These are phyloP conservation scores for Copromyces sp. DNA, from an alignment of 495 filamentous ascomycete genomes.

Conservation along the genomic window DNA sequence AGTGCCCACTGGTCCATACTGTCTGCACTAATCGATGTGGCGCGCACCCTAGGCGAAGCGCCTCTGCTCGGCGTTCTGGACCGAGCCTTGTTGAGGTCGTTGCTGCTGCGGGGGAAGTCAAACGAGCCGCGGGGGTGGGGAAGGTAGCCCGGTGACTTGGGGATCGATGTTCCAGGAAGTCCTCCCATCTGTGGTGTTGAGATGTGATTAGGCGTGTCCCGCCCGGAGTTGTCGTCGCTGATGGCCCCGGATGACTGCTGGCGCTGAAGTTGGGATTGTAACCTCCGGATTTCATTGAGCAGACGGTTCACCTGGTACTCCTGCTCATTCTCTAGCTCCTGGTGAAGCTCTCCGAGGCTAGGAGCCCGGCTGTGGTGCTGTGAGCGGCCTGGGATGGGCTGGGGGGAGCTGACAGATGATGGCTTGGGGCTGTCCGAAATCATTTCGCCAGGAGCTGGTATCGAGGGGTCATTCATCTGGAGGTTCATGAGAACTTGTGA, in stretches of 20 bases:
- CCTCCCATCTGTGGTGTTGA: slow-evolving; percentile 20
- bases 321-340: slow-evolving; percentile 90
- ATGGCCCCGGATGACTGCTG: slow-evolving; percentile 39
- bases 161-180: slow-evolving; percentile 13
- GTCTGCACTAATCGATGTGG: slow-evolving; percentile 45
- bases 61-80: slow-evolving; percentile 48
- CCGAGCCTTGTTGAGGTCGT: slow-evolving; percentile 35
- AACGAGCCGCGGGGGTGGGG: slow-evolving; percentile 46
- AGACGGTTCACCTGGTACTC: slow-evolving; percentile 94
- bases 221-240: slow-evolving; percentile 58
- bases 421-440: slow-evolving; percentile 29
- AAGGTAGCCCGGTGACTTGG: slow-evolving; percentile 44
- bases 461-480: slow-evolving; percentile 55
- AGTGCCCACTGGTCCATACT: slow-evolving; percentile 33
- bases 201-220: slow-evolving; percentile 35
- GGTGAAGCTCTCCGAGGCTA: slow-evolving; percentile 88
- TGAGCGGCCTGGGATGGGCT: slow-evolving; percentile 47
- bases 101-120: slow-evolving; percentile 39
- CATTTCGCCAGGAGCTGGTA: slow-evolving; percentile 57
- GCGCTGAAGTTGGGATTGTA: slow-evolving; percentile 71
- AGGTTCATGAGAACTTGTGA: slow-evolving; percentile 66
- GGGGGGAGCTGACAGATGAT: slow-evolving; percentile 42
- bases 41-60: slow-evolving; percentile 44
- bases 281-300: slow-evolving; percentile 75
- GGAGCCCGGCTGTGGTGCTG: slow-evolving; percentile 56